Evolutionary conservation across 2,329 filamentous ascomycete genomes (phyloP).

Genomic region (Chaetothyriales sp.): DNA sequence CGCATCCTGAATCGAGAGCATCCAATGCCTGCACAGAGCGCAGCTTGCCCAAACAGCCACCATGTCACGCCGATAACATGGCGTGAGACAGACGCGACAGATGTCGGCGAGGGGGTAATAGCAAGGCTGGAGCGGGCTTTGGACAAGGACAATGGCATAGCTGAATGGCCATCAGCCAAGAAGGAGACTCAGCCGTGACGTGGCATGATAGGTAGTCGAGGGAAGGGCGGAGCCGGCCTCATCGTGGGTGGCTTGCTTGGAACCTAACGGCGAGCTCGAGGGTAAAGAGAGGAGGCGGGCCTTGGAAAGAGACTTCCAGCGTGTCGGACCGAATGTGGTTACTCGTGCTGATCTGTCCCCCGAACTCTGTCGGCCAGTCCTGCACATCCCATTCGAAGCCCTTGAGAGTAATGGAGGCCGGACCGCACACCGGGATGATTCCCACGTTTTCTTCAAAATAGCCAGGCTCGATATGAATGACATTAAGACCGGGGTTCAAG

Average conservation of each 20-base stretch:
- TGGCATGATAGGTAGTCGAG: background rate
- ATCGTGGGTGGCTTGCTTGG: background rate
- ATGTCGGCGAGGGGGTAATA: background rate
- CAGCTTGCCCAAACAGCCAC: no score
- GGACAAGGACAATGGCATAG: background rate
- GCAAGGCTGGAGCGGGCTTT: background rate
- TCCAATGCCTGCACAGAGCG: no score
- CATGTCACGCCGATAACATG: background rate
- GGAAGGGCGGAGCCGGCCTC: background rate
- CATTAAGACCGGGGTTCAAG: constrained; percentile 53
- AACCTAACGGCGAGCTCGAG: constrained; percentile 40
- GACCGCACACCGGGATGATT: constrained; percentile 69
- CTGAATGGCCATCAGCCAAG: background rate
- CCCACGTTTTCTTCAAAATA: constrained; percentile 65
- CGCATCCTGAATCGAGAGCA: no score
- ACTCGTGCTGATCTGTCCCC: constrained; percentile 60
- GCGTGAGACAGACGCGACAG: background rate
- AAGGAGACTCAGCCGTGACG: constrained; percentile 1
- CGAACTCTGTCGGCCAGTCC: constrained; percentile 64
- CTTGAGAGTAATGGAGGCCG: constrained; percentile 58
- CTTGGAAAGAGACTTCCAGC: constrained; percentile 39
- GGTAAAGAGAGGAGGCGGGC: constrained; percentile 54
- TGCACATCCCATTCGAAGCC: constrained; percentile 85
- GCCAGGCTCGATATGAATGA: constrained; percentile 44
- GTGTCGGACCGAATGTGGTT: constrained; percentile 53